These are phyloP conservation scores for Saccharomycopsis babjevae DNA, from an alignment of 805 yeast species.

Conservation along the genomic window DNA sequence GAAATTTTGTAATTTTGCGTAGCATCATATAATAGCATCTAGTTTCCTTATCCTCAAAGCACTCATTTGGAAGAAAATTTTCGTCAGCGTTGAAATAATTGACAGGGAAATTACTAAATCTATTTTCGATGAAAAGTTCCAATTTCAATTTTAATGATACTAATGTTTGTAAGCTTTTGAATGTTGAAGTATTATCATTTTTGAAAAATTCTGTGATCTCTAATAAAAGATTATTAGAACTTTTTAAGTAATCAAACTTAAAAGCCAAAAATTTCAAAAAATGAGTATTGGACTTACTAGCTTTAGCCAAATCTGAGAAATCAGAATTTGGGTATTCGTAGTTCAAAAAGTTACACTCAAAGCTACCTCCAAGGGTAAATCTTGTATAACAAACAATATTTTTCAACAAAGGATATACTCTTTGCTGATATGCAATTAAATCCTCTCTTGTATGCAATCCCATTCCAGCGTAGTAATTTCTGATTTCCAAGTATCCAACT, in stretches of 20 bases:
- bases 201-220: neutral
- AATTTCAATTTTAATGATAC: neutral
- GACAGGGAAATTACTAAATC: neutral
- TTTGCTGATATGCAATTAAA: neutral
- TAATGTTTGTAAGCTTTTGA: neutral
- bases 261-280: neutral
- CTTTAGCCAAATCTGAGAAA: neutral
- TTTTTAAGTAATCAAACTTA: neutral
- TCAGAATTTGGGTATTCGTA: neutral
- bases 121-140: neutral
- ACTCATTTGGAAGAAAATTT: neutral
- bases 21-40: constrained; percentile 3
- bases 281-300: neutral
- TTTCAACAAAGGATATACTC: neutral
- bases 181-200: neutral
- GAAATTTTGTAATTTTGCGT: constrained; percentile 1
- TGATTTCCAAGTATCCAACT: neutral
- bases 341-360: neutral
- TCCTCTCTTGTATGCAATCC: neutral
- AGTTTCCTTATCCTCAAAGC: neutral
- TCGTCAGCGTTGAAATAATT: constrained; percentile 1
- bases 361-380: neutral
- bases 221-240: neutral
- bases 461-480: neutral
- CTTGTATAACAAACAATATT: neutral